Evolutionary conservation across 768 basidiomycete genomes (phyloP).

Genomic region (Pleurotus cornucopiae): DNA sequence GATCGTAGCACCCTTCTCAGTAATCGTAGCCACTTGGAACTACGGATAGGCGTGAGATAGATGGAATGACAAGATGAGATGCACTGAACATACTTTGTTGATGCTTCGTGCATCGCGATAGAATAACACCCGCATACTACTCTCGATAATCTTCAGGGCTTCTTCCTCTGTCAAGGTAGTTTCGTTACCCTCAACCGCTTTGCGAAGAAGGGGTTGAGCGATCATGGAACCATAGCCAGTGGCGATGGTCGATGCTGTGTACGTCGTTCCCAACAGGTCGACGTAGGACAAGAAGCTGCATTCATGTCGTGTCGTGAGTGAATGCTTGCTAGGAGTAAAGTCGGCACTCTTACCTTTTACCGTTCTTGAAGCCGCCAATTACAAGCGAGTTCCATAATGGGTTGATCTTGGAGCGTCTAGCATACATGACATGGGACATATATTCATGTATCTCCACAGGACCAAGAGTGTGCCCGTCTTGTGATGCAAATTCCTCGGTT

Average conservation of each 20-base stretch:
- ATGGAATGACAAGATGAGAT: not conserved
- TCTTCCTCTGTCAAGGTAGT: constrained; percentile 73
- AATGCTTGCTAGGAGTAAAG: not conserved
- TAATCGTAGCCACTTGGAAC: constrained; percentile 96
- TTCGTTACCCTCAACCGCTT: constrained; percentile 83
- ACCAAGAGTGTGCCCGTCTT: constrained; percentile 81
- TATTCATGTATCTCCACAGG: constrained; percentile 92
- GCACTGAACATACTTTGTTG: constrained; percentile 71
- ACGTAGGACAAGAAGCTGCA: constrained; percentile 88
- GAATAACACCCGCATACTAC: constrained; percentile 89
- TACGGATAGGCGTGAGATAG: constrained; percentile 23
- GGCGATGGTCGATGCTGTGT: constrained; percentile 87
- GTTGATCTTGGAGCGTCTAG: constrained; percentile 79
- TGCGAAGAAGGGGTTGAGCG: constrained; percentile 88
- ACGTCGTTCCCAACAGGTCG: constrained; percentile 95
- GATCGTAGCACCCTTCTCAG: constrained; percentile 68
- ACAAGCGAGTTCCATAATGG: constrained; percentile 95
- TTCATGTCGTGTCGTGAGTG: not conserved
- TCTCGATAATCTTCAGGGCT: constrained; percentile 73
- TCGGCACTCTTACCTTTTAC: constrained; percentile 51
- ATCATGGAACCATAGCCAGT: constrained; percentile 94
- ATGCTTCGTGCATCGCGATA: constrained; percentile 95
- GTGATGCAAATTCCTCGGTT: constrained; percentile 72
- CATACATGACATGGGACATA: constrained; percentile 87
- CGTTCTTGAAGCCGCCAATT: constrained; percentile 88